phyloP scores from a whole-genome alignment of 495 filamentous ascomycete species.

The Penicillium bovifimosum region DNA sequence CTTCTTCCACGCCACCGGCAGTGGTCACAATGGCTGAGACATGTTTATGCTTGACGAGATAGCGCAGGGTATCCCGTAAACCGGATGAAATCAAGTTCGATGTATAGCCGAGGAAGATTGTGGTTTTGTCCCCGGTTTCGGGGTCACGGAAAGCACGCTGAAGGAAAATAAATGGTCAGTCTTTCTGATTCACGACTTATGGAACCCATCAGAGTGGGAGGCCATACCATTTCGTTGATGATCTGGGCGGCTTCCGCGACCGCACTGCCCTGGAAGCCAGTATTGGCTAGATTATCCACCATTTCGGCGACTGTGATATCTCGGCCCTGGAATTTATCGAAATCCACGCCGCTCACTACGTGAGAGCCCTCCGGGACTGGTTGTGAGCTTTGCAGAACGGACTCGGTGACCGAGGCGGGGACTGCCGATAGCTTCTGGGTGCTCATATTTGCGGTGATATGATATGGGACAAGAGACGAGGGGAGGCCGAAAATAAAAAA shows the following conservation, averaged over 20 bases:
- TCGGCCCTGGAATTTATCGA: slow-evolving; percentile 67
- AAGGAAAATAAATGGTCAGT: neutral
- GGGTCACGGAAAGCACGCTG: slow-evolving; percentile 73
- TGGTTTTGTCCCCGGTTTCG: slow-evolving; percentile 66
- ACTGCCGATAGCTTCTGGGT: slow-evolving; percentile 25
- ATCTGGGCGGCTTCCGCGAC: slow-evolving; percentile 79
- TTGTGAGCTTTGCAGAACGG: slow-evolving; percentile 83
- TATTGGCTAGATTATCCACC: slow-evolving; percentile 71
- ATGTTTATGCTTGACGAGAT: slow-evolving; percentile 84
- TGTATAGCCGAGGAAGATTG: slow-evolving; percentile 95
- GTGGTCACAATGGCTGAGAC: slow-evolving; percentile 91
- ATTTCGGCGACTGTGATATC: slow-evolving; percentile 82
- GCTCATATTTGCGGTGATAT: slow-evolving; percentile 11
- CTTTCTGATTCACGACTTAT: neutral
- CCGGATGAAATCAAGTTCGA: slow-evolving; percentile 96
- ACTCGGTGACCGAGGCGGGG: slow-evolving; percentile 67
- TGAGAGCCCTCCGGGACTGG: slow-evolving; percentile 69
- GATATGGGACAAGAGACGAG: neutral
- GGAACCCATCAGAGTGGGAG: neutral
- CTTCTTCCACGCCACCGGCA: slow-evolving; percentile 95
- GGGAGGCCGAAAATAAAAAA: neutral
- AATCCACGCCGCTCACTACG: slow-evolving; percentile 81
- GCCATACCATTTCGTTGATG: slow-evolving; percentile 86
- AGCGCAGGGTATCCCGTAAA: slow-evolving; percentile 83
- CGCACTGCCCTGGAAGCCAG: slow-evolving; percentile 89